phyloP scores from a whole-genome alignment of 1,284 basidiomycete genomes.

The Gomphus sp. region DNA sequence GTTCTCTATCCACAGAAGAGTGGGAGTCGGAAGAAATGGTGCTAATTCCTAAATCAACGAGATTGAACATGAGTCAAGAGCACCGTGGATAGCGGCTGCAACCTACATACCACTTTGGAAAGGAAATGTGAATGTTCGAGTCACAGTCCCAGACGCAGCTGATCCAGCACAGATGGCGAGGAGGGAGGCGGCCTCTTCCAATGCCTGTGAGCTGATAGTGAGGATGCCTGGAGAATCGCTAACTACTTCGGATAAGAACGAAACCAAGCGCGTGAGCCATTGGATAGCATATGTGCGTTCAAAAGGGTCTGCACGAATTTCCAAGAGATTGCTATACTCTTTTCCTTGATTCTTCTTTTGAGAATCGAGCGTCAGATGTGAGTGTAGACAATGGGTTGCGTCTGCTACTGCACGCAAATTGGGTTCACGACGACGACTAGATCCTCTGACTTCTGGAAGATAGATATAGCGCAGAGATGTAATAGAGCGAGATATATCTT shows the following conservation, averaged over 20 bases:
- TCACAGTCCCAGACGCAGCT: slow-evolving; percentile 29
- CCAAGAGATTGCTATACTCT: slow-evolving; percentile 11
- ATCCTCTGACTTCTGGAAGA: slow-evolving; percentile 27
- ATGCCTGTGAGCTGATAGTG: slow-evolving; percentile 16
- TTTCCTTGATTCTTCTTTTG: neutral
- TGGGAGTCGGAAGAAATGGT: neutral
- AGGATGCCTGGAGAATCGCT: slow-evolving; percentile 6
- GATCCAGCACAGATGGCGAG: slow-evolving; percentile 50
- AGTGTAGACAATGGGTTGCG: no score
- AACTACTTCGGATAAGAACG: slow-evolving; percentile 12
- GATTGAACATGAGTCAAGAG: slow-evolving; percentile 7
- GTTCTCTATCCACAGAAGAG: slow-evolving; percentile 11
- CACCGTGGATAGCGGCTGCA: neutral
- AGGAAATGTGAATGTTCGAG: slow-evolving; percentile 32
- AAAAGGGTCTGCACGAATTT: slow-evolving; percentile 43
- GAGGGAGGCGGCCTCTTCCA: slow-evolving; percentile 52
- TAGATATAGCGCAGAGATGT: slow-evolving; percentile 23
- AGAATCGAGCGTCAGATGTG: neutral
- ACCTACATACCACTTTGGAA: neutral
- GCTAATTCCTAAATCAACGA: neutral
- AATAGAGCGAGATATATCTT: slow-evolving; percentile 15
- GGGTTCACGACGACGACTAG: slow-evolving; percentile 13
- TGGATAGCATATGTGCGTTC: slow-evolving; percentile 59
- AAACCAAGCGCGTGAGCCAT: slow-evolving; percentile 60
- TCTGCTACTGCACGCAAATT: no score